phyloP scores from a whole-genome alignment of 306 rosid genomes.

The Trifolium subterraneum region DNA sequence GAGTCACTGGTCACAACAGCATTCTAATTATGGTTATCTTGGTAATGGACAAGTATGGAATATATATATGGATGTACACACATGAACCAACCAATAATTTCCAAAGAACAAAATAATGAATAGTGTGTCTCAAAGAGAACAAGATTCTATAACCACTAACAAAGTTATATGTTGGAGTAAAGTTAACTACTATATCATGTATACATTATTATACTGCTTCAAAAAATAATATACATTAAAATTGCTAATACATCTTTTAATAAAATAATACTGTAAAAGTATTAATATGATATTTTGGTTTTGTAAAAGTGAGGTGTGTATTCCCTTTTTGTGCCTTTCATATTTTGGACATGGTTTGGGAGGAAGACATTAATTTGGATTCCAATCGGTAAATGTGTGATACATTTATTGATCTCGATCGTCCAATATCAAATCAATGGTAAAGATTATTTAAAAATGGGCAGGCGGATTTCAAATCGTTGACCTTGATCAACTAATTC shows the following conservation, averaged over 20 bases:
- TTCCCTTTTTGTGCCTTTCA: not conserved
- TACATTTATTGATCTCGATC: too few relatives aligned
- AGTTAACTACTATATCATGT: not conserved
- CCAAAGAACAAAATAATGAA: conserved; percentile 18
- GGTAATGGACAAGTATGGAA: conserved; percentile 1
- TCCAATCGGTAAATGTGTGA: too few relatives aligned
- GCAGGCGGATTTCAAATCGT: too few relatives aligned
- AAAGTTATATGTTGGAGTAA: conserved; percentile 18
- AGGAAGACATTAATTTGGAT: too few relatives aligned
- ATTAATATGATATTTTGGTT: not conserved
- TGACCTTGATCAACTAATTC: too few relatives aligned
- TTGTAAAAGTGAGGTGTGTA: too few relatives aligned
- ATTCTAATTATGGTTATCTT: conserved; percentile 19
- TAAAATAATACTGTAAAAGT: not conserved
- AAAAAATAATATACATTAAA: not conserved
- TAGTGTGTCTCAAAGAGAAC: not conserved
- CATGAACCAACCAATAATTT: conserved; percentile 24
- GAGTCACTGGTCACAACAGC: conserved; percentile 13
- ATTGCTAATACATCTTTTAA: not conserved
- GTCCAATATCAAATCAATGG: too few relatives aligned
- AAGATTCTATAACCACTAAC: conserved; percentile 33
- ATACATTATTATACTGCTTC: too few relatives aligned
- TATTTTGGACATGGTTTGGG: not conserved
- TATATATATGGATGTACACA: conserved; percentile 3
- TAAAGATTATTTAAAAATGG: too few relatives aligned